Conservation (phyloP, 768 basidiomycete genomes). For the Coprinopsis cinerea region DNA sequence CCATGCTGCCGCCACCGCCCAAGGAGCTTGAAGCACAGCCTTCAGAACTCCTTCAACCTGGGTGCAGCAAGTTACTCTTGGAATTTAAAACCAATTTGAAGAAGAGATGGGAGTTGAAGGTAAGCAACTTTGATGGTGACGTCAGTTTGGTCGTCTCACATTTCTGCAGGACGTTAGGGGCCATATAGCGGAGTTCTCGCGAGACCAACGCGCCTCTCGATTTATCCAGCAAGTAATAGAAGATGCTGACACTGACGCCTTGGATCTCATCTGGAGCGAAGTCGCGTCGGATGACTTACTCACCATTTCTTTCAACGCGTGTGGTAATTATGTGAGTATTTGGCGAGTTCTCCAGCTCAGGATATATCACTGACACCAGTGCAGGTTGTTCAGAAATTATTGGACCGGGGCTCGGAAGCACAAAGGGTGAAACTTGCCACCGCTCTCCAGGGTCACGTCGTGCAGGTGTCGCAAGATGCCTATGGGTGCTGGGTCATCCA, state of each 20-base stretch:
- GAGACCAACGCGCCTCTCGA: slow-evolving; percentile 96
- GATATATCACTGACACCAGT: background rate
- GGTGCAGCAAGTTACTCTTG: too few relatives aligned
- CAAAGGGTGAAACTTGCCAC: slow-evolving; percentile 69
- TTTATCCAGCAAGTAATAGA: slow-evolving; percentile 91
- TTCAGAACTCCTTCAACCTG: too few relatives aligned
- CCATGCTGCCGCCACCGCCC: too few relatives aligned
- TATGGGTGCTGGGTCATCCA: slow-evolving; percentile 97
- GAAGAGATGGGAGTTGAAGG: too few relatives aligned
- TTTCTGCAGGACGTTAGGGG: slow-evolving; percentile 72
- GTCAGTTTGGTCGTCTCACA: too few relatives aligned
- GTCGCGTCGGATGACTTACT: background rate
- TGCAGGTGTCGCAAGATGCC: slow-evolving; percentile 79
- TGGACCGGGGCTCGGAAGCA: slow-evolving; percentile 74
- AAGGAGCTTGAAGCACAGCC: too few relatives aligned
- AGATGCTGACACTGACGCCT: slow-evolving; percentile 24
- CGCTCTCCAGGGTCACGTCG: slow-evolving; percentile 72
- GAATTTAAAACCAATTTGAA: too few relatives aligned
- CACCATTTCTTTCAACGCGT: slow-evolving; percentile 83
- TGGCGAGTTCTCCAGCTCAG: background rate
- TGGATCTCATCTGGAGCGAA: background rate
- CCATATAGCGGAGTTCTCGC: slow-evolving; percentile 84
- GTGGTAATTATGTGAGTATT: slow-evolving; percentile 24
- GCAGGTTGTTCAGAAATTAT: slow-evolving; percentile 90
- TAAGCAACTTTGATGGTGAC: too few relatives aligned